Base-by-base conservation (phyloP, 106 monocot species). In the Dioscorea dumetorum region DNA sequence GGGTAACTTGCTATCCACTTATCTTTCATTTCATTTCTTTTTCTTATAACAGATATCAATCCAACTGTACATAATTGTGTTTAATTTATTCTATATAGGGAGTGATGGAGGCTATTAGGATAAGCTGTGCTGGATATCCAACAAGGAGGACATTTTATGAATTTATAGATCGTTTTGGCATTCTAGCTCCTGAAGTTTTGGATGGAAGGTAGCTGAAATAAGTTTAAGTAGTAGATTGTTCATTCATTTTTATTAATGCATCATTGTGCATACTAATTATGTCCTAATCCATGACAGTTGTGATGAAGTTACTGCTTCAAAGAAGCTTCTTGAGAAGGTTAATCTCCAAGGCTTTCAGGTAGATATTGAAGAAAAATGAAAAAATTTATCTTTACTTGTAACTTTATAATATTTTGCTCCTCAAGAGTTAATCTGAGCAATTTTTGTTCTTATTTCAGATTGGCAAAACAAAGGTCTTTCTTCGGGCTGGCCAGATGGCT, bases 401-500 rank as follows among this genome's bases (percentile, higher is more conserved):
- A 19, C 18, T 19, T 54, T 54, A 1, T 15, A 2, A 54, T 54
- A 16, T 54, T 0, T 13, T 12, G 15, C 12, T 19, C 19, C 54
- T 15, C 4, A 15, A 54, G 54, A 54, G 54, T 5, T 54, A 2
- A 54, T 54, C 54, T 54, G 54, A 54, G 2, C 28, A 28, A 15
- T 12, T 4, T 54, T 54, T 59, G n/a, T 52, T 67, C 17, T 28
- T 41, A 48, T 73, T 70, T 19, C 61, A 91, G 91, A 72, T 87
- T 59, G 91, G 91, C 13, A 91, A 87, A 72, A 84, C 91, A 72
- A 91, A 91, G 68, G 84, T 91, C 24, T 91, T 91, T 77, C 81
- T 91, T 33, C 76, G 91, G 41, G 91, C 91, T 66, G 91, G 91
- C 22, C 91, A 91, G 65, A 91, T 91, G 91, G 91, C 91, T 41